Percentiles rank a stretch among this genome's conserved stretches.
Evolutionary conservation across 1,284 basidiomycete species (phyloP).

Genomic region (Ustilago bromivora): DNA sequence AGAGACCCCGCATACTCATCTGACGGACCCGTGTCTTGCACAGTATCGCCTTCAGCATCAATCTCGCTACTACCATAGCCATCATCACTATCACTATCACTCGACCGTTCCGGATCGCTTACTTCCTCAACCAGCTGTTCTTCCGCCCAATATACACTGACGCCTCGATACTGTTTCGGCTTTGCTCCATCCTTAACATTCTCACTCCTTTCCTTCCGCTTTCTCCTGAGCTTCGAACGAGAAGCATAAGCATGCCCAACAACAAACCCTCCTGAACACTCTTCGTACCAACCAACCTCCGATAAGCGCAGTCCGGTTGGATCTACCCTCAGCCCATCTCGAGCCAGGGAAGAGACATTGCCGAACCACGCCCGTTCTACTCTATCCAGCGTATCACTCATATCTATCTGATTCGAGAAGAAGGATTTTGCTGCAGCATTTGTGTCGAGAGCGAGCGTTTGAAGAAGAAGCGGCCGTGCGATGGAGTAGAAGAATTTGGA

Average conservation of each 20-base stretch:
- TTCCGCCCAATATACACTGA: conserved; percentile 52
- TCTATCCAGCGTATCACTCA: neutral
- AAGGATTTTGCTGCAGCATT: conserved; percentile 3
- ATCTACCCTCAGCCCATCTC: conserved; percentile 6
- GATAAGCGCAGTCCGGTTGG: conserved; percentile 19
- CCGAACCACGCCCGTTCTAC: conserved; percentile 41
- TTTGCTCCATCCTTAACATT: neutral
- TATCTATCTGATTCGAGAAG: conserved; percentile 4
- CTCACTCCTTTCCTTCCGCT: neutral
- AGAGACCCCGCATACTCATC: conserved; percentile 2
- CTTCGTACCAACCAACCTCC: conserved; percentile 46
- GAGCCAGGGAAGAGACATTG: conserved; percentile 19
- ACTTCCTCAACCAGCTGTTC: conserved; percentile 49
- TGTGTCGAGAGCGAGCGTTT: conserved; percentile 33
- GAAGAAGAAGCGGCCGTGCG: conserved; percentile 30
- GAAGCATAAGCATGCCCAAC: conserved; percentile 46
- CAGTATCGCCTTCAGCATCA: neutral
- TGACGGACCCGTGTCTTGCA: neutral
- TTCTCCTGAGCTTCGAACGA: conserved; percentile 1
- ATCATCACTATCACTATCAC: conserved; percentile 8
- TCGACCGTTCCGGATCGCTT: conserved; percentile 26
- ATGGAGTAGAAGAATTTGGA: conserved; percentile 32
- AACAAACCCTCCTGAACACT: conserved; percentile 42
- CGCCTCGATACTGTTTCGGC: conserved; percentile 26
- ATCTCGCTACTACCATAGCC: neutral